Base-by-base conservation (phyloP, 257 asterid species). In the Linderniella brevidens region DNA sequence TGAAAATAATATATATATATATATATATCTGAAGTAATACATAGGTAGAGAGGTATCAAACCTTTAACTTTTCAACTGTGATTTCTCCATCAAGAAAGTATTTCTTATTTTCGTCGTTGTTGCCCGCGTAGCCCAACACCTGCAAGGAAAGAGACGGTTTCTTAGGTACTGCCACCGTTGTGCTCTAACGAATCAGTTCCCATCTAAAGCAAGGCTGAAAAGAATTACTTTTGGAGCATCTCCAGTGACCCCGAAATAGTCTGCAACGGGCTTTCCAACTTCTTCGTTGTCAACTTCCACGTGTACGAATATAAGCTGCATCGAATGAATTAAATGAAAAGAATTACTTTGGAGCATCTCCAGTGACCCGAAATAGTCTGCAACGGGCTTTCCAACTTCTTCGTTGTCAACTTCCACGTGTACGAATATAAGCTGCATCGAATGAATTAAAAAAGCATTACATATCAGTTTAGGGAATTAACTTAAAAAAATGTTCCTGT, bases 371-470 rank as follows among this genome's bases (percentile, higher is more conserved):
- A 85, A 85, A 65, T 72, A 85, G 52, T 81, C 76, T 19, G 96
- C 92, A 37, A 90, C 94, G 1, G 96, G 94, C 67, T 56, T 77
- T 61, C 96, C 98, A 39, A 63, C 76, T 57, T 81, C 96, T 44
- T 86, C 88, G 65, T 85, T 67, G 68, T 74, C 92, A 66, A 68
- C 45, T 57, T 79, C 75, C 71, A 85, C 82, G 42, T 66, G 54
- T 11, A 90, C 86, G 53, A 81, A 90, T 52, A 80, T 32, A 58
- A 90, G 79, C 96, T 85, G 78, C 77, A 73, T 42, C 50, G 42
- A 25, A 25, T 25, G 32, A 6, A 53, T 42, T 45, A 19, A 57
- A 58, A 46, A 56, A 16, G 65, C 48, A 53, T 40, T 46, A 14
- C 43, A 39, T 39, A 9, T 13, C 43, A 39, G 16, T 53, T 41